Conservation (phyloP, 2,329 filamentous ascomycete species). For the Trichoderma polysporum region DNA sequence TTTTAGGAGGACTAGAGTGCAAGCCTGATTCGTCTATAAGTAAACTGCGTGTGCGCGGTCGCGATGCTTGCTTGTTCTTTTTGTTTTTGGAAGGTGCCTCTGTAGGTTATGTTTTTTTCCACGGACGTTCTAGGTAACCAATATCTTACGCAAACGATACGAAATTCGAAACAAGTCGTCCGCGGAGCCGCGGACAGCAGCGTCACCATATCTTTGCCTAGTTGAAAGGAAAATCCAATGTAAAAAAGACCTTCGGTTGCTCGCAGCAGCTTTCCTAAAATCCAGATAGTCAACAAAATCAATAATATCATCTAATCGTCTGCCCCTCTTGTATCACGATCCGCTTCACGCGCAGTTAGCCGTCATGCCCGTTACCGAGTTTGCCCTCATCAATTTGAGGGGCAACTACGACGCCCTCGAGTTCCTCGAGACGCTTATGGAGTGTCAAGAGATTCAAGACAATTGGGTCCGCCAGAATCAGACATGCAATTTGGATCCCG, state of each 20-base stretch:
- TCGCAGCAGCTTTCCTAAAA: neutral
- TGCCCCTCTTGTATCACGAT: neutral
- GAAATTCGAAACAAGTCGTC: neutral
- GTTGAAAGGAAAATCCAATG: neutral
- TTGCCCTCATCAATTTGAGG: constrained; percentile 38
- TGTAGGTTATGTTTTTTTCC: neutral
- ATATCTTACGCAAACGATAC: constrained; percentile 2
- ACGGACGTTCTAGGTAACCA: neutral
- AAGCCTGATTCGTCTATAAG: neutral
- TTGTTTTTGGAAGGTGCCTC: neutral
- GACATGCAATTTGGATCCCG: constrained; percentile 35
- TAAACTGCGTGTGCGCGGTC: neutral
- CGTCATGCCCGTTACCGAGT: constrained; percentile 43
- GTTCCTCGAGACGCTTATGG: constrained; percentile 35
- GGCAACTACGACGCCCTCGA: constrained; percentile 33
- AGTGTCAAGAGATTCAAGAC: constrained; percentile 39
- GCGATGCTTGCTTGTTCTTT: neutral
- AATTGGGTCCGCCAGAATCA: constrained; percentile 41
- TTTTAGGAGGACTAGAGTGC: neutral
- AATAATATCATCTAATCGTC: neutral
- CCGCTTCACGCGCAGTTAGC: neutral
- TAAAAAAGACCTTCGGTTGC: neutral
- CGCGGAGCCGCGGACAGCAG: neutral
- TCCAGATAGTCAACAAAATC: neutral
- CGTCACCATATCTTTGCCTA: constrained; percentile 14